phyloP scores from a whole-genome alignment of 345 rosid genomes.

The Mallotus nudiflorus region DNA sequence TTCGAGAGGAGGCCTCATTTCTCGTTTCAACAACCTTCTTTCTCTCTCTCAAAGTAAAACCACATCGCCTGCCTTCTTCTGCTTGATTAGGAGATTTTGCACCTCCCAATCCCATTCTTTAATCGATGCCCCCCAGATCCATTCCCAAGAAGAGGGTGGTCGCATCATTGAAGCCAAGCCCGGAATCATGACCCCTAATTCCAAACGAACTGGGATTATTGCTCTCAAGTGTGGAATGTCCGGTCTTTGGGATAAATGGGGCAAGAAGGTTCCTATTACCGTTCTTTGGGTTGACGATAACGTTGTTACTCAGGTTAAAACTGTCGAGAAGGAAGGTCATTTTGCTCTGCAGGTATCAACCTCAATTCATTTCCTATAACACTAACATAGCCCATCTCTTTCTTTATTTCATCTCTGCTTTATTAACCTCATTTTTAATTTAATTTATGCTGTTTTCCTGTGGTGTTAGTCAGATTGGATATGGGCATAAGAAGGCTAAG shows the following conservation, averaged over 20 bases:
- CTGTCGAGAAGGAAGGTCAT: conserved; percentile 83
- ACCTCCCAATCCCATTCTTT: conserved; percentile 31
- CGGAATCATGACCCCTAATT: conserved; percentile 56
- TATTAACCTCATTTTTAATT: not conserved
- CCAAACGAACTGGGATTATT: conserved; percentile 78
- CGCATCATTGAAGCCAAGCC: conserved; percentile 63
- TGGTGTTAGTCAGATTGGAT: conserved; percentile 77
- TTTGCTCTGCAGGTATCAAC: conserved; percentile 77
- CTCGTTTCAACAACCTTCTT: conserved; percentile 50
- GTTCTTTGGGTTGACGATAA: conserved; percentile 90
- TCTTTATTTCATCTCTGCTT: not conserved
- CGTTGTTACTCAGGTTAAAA: conserved; percentile 91
- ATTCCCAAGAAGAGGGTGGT: conserved; percentile 11
- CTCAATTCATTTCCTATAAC: too few relatives aligned
- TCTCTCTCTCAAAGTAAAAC: conserved; percentile 14
- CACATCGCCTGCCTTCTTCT: conserved; percentile 15
- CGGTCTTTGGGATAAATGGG: conserved; percentile 97
- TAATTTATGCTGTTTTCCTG: conserved; percentile 28
- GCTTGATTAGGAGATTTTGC: conserved; percentile 40
- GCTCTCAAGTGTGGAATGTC: conserved; percentile 94
- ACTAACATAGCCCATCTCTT: not conserved
- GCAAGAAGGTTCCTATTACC: conserved; percentile 72
- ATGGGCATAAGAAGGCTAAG: conserved; percentile 90
- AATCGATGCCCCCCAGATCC: conserved; percentile 37
- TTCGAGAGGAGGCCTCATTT: conserved; percentile 75